These are phyloP conservation scores for Neonectria punicea DNA, from an alignment of 2,329 filamentous ascomycete species.

Conservation along the genomic window DNA sequence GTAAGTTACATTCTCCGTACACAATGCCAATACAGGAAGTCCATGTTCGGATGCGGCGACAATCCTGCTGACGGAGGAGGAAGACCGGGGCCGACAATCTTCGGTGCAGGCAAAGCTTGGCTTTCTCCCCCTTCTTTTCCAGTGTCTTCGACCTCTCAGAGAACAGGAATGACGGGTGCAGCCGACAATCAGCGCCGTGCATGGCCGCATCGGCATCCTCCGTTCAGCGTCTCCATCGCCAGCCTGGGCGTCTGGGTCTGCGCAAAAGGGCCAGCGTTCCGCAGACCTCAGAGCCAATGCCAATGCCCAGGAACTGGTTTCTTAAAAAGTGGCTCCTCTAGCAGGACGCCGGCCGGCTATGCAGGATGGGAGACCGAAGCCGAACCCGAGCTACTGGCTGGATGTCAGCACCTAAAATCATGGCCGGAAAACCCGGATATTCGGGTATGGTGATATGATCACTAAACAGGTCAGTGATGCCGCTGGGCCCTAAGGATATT, in stretches of 20 bases:
- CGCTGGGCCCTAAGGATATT: not conserved
- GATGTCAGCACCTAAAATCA: slow-evolving; percentile 20
- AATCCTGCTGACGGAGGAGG: slow-evolving; percentile 1
- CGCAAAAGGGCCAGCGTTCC: slow-evolving; percentile 35
- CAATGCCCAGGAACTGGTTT: slow-evolving; percentile 21
- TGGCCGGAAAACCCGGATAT: slow-evolving; percentile 20
- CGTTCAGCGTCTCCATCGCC: slow-evolving; percentile 11
- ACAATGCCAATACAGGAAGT: not conserved
- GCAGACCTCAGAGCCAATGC: slow-evolving; percentile 5
- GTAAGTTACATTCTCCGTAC: not conserved
- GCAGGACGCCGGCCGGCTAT: slow-evolving; percentile 15
- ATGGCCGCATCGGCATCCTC: slow-evolving; percentile 6
- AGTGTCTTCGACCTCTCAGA: slow-evolving; percentile 27
- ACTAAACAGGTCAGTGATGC: not conserved
- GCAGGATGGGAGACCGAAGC: slow-evolving; percentile 20
- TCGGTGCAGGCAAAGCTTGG: slow-evolving; percentile 25
- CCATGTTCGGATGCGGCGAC: not conserved
- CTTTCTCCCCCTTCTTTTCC: not conserved
- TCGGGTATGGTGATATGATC: not conserved
- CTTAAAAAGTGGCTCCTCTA: slow-evolving; percentile 23
- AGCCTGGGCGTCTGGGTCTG: slow-evolving; percentile 14
- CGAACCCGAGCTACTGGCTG: slow-evolving; percentile 18
- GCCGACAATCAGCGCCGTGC: not conserved
- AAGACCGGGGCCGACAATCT: slow-evolving; percentile 31
- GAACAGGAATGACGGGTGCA: slow-evolving; percentile 33